These are phyloP conservation scores for Tetramitus jugosus DNA, from an alignment of 208 protist genomes.

Conservation along the genomic window DNA sequence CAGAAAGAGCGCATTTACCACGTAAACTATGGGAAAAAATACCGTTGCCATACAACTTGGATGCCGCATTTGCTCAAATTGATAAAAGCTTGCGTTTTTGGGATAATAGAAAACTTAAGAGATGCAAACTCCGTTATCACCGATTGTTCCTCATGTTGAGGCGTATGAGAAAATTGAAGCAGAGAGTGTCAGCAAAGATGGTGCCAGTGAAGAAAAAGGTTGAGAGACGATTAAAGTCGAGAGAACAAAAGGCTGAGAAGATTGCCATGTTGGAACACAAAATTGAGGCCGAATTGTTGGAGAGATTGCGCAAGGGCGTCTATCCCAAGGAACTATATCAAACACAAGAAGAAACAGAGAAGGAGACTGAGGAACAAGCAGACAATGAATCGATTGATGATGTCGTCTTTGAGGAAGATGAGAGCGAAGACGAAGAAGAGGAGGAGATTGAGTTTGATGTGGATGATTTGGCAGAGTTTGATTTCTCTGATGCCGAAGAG, in stretches of 20 bases:
- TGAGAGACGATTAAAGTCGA: slow-evolving; percentile 81
- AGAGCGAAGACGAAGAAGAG: not conserved
- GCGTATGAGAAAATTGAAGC: slow-evolving; percentile 86
- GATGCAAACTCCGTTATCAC: slow-evolving; percentile 91
- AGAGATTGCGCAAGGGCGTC: slow-evolving; percentile 73
- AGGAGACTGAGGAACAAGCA: not conserved
- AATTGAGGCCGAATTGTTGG: slow-evolving; percentile 95
- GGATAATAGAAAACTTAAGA: slow-evolving; percentile 58
- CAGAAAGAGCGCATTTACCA: slow-evolving; percentile 95
- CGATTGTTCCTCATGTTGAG: slow-evolving; percentile 95
- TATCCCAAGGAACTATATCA: slow-evolving; percentile 16
- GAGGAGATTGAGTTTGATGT: not conserved
- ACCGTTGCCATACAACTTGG: slow-evolving; percentile 87
- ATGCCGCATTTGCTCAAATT: slow-evolving; percentile 77
- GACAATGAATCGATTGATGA: not conserved
- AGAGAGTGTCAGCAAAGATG: slow-evolving; percentile 82
- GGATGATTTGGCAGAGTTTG: not conserved
- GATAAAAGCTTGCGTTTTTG: slow-evolving; percentile 93
- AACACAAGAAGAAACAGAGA: not conserved
- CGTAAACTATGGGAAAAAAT: slow-evolving; percentile 96
- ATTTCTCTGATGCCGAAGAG: not conserved
- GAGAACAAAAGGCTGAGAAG: slow-evolving; percentile 89
- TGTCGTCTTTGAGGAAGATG: not conserved
- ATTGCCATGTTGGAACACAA: slow-evolving; percentile 88
- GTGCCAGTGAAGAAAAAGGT: slow-evolving; percentile 92